Conservation (phyloP, 2,329 filamentous ascomycete genomes). For the Colletotrichum viniferum region DNA sequence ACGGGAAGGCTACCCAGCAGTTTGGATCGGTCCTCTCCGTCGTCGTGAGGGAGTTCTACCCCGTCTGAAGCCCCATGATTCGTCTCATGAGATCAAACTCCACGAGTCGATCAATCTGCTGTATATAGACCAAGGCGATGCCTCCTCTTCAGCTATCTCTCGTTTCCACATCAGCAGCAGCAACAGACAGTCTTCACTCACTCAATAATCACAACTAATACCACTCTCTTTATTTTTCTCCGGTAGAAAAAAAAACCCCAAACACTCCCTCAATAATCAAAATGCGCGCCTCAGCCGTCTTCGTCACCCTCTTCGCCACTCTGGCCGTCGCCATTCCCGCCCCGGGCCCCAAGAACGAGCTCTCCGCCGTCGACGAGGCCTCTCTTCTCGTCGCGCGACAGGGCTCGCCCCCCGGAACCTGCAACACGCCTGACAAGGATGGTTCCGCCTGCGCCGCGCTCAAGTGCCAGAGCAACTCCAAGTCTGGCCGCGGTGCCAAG, state of each 20-base stretch:
- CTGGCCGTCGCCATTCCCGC: neutral
- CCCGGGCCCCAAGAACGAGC: neutral
- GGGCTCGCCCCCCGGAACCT: neutral
- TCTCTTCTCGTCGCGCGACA: neutral
- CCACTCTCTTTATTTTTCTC: neutral
- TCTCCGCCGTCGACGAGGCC: neutral
- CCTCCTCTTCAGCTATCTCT: neutral
- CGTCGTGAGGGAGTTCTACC: neutral
- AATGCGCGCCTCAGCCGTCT: slow-evolving; percentile 5
- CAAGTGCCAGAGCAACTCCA: neutral
- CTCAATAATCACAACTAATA: neutral
- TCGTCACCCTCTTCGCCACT: slow-evolving; percentile 2
- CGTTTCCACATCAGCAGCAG: neutral
- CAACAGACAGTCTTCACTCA: neutral
- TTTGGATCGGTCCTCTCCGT: neutral
- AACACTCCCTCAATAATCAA: neutral
- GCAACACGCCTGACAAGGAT: neutral
- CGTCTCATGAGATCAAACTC: neutral
- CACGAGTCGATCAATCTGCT: neutral
- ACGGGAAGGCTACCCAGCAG: neutral
- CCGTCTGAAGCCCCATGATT: neutral
- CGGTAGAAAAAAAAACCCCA: neutral
- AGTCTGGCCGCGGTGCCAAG: neutral
- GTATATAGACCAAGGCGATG: neutral
- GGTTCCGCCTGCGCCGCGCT: neutral